Evolutionary conservation across 1,284 basidiomycete genomes (phyloP).

Genomic region (Hymenochaete sp.): DNA sequence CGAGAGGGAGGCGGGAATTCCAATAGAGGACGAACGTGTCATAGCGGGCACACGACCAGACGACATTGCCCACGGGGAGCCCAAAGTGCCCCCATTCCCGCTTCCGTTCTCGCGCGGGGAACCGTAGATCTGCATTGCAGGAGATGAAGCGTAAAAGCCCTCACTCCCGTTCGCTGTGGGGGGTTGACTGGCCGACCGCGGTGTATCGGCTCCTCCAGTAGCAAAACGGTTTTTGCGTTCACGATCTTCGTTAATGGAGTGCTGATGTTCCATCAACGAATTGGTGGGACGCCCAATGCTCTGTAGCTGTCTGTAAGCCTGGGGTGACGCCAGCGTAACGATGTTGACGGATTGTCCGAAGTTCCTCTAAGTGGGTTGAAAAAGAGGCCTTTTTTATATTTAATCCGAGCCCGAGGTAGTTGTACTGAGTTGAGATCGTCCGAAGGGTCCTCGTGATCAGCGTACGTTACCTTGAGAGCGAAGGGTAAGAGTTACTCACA

Average conservation of each 20-base stretch:
- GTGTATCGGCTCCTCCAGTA: constrained; percentile 30
- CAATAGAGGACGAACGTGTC: constrained; percentile 14
- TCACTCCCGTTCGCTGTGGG: constrained; percentile 41
- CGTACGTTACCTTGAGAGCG: too few species aligned
- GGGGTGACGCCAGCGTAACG: constrained; percentile 16
- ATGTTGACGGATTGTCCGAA: too few species aligned
- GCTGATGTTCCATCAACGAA: constrained; percentile 16
- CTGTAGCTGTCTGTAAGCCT: constrained; percentile 16
- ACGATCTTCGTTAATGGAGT: constrained; percentile 4
- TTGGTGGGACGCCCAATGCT: constrained; percentile 15
- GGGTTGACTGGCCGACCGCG: constrained; percentile 59
- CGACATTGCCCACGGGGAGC: constrained; percentile 31
- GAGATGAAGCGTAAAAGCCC: constrained; percentile 40
- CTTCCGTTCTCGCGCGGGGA: constrained; percentile 8
- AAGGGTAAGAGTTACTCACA: too few species aligned
- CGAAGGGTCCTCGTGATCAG: too few species aligned
- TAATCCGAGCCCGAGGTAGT: too few species aligned
- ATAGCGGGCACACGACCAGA: constrained; percentile 7
- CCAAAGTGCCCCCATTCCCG: constrained; percentile 32
- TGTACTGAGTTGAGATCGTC: too few species aligned
- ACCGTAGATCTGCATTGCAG: constrained; percentile 35
- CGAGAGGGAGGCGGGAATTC: constrained; percentile 14
- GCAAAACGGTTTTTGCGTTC: constrained; percentile 52
- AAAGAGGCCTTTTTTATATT: too few species aligned
- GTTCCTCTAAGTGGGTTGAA: too few species aligned